Percentiles rank a stretch among this genome's conserved stretches.
These are phyloP conservation scores for Globisporangium radiosum DNA, from an alignment of 352 stramenopile species.

Conservation along the genomic window DNA sequence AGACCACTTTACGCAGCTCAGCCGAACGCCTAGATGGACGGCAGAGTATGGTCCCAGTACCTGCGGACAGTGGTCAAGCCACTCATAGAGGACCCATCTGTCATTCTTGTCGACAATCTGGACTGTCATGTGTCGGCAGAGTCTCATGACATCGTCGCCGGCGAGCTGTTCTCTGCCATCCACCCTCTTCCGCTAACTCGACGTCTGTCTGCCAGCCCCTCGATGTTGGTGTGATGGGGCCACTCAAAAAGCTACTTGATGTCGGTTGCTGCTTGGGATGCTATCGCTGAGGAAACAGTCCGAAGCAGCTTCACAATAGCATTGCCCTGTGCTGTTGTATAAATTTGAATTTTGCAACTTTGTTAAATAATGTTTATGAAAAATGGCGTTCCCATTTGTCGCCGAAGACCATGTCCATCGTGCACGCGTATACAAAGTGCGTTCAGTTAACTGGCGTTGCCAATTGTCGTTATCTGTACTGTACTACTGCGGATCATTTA, in stretches of 20 bases:
- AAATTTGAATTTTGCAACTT: constrained; percentile 2
- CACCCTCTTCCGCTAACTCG: background rate
- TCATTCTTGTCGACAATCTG: background rate
- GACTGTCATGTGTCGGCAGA: background rate
- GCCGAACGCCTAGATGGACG: background rate
- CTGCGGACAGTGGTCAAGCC: background rate
- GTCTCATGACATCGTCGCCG: background rate
- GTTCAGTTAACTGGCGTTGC: background rate
- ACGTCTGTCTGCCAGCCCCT: background rate
- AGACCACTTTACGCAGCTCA: background rate
- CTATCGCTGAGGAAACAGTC: background rate
- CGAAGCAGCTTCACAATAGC: background rate
- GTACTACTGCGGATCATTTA: too few species aligned
- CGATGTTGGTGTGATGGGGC: background rate
- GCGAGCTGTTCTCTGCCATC: background rate
- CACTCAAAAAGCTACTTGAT: background rate
- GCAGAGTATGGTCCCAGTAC: background rate
- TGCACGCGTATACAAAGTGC: background rate
- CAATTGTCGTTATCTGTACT: background rate
- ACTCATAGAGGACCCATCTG: background rate
- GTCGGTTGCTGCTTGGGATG: background rate
- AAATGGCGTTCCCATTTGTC: background rate
- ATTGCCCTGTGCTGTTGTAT: background rate
- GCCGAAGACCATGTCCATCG: background rate
- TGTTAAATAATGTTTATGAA: background rate